phyloP scores from a whole-genome alignment of 192 early-diverging fungal species.

The Mortierella antarctica region DNA sequence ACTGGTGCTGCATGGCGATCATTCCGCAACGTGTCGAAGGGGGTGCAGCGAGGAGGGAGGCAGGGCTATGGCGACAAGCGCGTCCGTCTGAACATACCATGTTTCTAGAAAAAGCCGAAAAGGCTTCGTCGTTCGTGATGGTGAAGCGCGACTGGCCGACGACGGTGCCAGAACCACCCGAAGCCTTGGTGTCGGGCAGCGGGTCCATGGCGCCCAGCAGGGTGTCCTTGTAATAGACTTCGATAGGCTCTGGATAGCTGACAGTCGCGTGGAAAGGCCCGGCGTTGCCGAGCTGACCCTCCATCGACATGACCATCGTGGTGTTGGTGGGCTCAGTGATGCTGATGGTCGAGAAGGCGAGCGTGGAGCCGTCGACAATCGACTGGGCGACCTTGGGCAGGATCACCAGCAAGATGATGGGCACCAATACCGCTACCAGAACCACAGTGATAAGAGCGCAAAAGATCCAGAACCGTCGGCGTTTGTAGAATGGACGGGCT shows the following conservation, averaged over 20 bases:
- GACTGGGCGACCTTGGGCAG: slow-evolving; percentile 62
- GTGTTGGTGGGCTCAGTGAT: slow-evolving; percentile 27
- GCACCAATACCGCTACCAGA: slow-evolving; percentile 45
- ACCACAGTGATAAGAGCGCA: slow-evolving; percentile 53
- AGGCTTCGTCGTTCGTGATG: slow-evolving; percentile 52
- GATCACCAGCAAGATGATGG: slow-evolving; percentile 55
- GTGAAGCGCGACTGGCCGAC: slow-evolving; percentile 34
- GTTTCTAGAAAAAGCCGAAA: slow-evolving; percentile 55
- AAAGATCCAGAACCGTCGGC: slow-evolving; percentile 58
- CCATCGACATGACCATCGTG: slow-evolving; percentile 22
- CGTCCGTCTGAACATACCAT: slow-evolving; percentile 23
- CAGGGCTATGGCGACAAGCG: too few relatives aligned
- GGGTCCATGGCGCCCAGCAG: slow-evolving; percentile 53
- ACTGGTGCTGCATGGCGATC: too few relatives aligned
- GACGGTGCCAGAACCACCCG: slow-evolving; percentile 54
- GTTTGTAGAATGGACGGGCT: slow-evolving; percentile 54
- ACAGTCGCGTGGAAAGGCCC: slow-evolving; percentile 62
- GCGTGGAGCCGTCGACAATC: slow-evolving; percentile 12
- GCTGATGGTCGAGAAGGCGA: background rate
- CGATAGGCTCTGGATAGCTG: slow-evolving; percentile 59
- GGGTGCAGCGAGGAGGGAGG: too few relatives aligned
- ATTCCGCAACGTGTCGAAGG: too few relatives aligned
- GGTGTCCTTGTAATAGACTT: slow-evolving; percentile 57
- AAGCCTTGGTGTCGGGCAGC: slow-evolving; percentile 50
- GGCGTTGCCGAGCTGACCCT: slow-evolving; percentile 40